A percentile compares a stretch with the other conserved stretches of the same genome.
These are phyloP conservation scores for Phalaenopsis hybrid DNA, from an alignment of 116 monocot species.

Conservation along the genomic window DNA sequence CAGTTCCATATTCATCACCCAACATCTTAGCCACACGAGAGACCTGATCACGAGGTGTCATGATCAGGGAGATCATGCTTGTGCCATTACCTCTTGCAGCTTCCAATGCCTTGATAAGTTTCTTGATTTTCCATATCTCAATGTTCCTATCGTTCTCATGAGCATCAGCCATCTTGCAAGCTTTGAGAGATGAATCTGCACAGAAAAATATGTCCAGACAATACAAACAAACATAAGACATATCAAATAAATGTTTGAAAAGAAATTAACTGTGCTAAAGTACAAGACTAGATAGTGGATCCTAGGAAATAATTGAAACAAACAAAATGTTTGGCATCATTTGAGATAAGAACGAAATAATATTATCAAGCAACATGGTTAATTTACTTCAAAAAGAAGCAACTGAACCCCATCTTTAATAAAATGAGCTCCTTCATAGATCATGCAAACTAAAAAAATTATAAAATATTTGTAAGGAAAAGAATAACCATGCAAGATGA, in stretches of 20 bases:
- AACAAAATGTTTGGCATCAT: too few relatives aligned
- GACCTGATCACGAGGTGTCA: constrained; percentile 34
- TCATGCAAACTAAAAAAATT: too few relatives aligned
- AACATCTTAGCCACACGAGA: constrained; percentile 40
- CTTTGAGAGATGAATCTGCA: constrained; percentile 7
- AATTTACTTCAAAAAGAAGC: too few relatives aligned
- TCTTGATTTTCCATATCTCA: constrained; percentile 46
- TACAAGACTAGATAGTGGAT: too few relatives aligned
- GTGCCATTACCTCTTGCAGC: constrained; percentile 42
- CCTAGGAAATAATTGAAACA: too few relatives aligned
- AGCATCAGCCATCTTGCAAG: constrained; percentile 19
- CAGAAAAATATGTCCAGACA: neutral
- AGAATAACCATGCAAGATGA: too few relatives aligned
- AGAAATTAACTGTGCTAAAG: neutral
- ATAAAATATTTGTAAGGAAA: too few relatives aligned
- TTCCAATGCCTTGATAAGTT: constrained; percentile 36
- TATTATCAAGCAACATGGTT: too few relatives aligned
- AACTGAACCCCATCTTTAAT: too few relatives aligned
- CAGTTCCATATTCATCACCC: constrained; percentile 45
- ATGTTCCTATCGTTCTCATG: constrained; percentile 35
- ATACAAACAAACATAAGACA: neutral
- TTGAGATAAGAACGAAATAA: too few relatives aligned
- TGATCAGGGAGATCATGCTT: constrained; percentile 42
- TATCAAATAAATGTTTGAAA: constrained; percentile 1
- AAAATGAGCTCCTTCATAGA: too few relatives aligned